Evolutionary conservation across 1,139 yeast species (phyloP).

Genomic region (Wickerhamomyces sp.): DNA sequence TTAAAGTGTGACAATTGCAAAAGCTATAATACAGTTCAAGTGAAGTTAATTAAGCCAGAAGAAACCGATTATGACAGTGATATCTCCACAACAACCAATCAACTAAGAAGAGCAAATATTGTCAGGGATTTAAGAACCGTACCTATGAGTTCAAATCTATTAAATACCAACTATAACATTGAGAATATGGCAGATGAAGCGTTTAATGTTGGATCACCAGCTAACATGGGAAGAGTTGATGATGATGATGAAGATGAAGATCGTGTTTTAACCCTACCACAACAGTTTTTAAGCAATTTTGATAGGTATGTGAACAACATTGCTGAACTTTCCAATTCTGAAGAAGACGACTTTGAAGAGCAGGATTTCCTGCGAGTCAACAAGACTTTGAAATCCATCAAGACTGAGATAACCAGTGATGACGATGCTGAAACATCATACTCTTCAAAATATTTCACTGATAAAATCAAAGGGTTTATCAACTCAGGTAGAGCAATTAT

Average conservation of each 20-base stretch:
- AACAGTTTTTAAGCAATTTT: conserved; percentile 22
- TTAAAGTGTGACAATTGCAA: conserved; percentile 81
- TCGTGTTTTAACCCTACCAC: conserved; percentile 21
- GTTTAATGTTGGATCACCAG: not conserved
- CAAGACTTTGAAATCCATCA: conserved; percentile 15
- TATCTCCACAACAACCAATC: conserved; percentile 18
- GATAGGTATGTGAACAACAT: conserved; percentile 23
- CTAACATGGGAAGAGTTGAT: not conserved
- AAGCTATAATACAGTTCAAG: conserved; percentile 80
- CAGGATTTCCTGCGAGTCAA: conserved; percentile 21
- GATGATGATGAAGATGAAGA: not conserved
- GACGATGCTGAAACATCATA: not conserved
- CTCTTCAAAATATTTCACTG: conserved; percentile 5
- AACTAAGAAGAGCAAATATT: conserved; percentile 9
- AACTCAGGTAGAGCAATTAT: conserved; percentile 5
- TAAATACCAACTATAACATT: conserved; percentile 23
- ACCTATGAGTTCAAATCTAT: conserved; percentile 18
- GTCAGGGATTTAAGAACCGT: conserved; percentile 16
- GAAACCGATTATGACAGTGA: conserved; percentile 35
- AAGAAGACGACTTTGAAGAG: conserved; percentile 17
- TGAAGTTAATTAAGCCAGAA: conserved; percentile 49
- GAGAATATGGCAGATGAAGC: conserved; percentile 13
- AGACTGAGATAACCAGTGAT: conserved; percentile 8
- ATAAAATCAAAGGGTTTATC: conserved; percentile 2
- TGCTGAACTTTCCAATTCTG: conserved; percentile 10